phyloP scores from a whole-genome alignment of 768 basidiomycete species.

The Paxillus ammoniavirescens region DNA sequence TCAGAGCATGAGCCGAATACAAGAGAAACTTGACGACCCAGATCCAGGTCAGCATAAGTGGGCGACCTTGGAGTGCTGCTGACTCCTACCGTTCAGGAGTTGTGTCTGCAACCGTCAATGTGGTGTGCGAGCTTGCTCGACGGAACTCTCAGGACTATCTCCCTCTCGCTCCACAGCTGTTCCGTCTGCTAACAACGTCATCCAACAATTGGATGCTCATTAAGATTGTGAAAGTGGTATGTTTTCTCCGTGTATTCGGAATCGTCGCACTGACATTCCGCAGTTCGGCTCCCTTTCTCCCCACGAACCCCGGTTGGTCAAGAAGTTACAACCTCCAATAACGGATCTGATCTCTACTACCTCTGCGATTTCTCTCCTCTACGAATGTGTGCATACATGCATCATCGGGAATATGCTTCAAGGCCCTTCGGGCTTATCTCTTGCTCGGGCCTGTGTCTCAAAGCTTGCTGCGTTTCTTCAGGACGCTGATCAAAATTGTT shows the following conservation, averaged over 20 bases:
- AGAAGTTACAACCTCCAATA: slow-evolving; percentile 91
- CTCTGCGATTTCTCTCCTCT: slow-evolving; percentile 90
- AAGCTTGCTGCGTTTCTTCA: slow-evolving; percentile 91
- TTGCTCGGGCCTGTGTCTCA: slow-evolving; percentile 87
- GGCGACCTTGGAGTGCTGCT: background rate
- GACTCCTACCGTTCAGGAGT: slow-evolving; percentile 55
- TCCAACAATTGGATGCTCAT: slow-evolving; percentile 99
- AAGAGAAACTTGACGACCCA: slow-evolving; percentile 78
- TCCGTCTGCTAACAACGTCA: slow-evolving; percentile 88
- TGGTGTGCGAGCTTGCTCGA: slow-evolving; percentile 89
- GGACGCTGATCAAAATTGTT: slow-evolving; percentile 94
- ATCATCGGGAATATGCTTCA: slow-evolving; percentile 97
- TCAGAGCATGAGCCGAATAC: slow-evolving; percentile 64
- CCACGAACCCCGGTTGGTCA: slow-evolving; percentile 88
- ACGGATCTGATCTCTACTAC: slow-evolving; percentile 96
- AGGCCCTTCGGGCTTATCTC: slow-evolving; percentile 66
- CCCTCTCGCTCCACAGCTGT: slow-evolving; percentile 85
- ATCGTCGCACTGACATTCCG: background rate
- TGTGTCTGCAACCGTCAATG: slow-evolving; percentile 90
- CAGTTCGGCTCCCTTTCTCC: slow-evolving; percentile 95
- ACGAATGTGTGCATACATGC: slow-evolving; percentile 98
- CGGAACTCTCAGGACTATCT: slow-evolving; percentile 79
- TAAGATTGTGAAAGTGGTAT: slow-evolving; percentile 93
- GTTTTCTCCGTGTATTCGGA: slow-evolving; percentile 14
- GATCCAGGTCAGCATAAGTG: slow-evolving; percentile 53